These are phyloP conservation scores for Lithospermum erythrorhizon DNA, from an alignment of 257 asterid species.

Conservation along the genomic window DNA sequence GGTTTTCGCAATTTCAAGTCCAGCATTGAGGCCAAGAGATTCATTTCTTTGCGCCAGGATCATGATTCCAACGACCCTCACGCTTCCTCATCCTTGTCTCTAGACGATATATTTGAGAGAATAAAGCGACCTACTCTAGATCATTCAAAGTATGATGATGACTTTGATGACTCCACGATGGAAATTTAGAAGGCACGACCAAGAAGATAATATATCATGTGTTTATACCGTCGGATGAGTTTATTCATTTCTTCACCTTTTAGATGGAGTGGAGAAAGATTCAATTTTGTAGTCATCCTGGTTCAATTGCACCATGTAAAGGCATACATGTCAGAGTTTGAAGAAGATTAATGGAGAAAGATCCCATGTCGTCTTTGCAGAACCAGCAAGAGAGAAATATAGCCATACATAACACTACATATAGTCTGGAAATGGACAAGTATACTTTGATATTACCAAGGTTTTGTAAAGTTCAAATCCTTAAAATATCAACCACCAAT, in stretches of 20 bases:
- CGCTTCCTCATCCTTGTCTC: slow-evolving; percentile 40
- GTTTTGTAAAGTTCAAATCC: too few relatives aligned
- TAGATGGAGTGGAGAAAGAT: too few relatives aligned
- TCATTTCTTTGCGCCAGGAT: slow-evolving; percentile 36
- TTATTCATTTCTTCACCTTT: background rate
- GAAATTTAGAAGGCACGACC: slow-evolving; percentile 14
- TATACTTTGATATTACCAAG: too few relatives aligned
- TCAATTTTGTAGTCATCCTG: too few relatives aligned
- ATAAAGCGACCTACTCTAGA: slow-evolving; percentile 30
- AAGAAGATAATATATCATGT: slow-evolving; percentile 14
- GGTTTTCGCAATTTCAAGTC: slow-evolving; percentile 46
- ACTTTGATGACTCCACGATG: slow-evolving; percentile 14
- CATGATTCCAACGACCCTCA: slow-evolving; percentile 23
- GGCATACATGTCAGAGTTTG: too few relatives aligned
- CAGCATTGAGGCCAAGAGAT: slow-evolving; percentile 38
- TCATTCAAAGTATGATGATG: slow-evolving; percentile 15
- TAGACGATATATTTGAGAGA: slow-evolving; percentile 54
- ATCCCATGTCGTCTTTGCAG: too few relatives aligned
- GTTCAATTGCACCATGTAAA: too few relatives aligned
- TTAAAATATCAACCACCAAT: too few relatives aligned
- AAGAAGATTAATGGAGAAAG: too few relatives aligned
- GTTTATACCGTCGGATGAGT: background rate
- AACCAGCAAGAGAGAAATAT: too few relatives aligned
- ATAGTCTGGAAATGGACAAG: too few relatives aligned
- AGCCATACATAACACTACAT: too few relatives aligned